These are phyloP conservation scores for Obelidium mucronatum DNA, from an alignment of 192 early-diverging fungal species.

Conservation along the genomic window DNA sequence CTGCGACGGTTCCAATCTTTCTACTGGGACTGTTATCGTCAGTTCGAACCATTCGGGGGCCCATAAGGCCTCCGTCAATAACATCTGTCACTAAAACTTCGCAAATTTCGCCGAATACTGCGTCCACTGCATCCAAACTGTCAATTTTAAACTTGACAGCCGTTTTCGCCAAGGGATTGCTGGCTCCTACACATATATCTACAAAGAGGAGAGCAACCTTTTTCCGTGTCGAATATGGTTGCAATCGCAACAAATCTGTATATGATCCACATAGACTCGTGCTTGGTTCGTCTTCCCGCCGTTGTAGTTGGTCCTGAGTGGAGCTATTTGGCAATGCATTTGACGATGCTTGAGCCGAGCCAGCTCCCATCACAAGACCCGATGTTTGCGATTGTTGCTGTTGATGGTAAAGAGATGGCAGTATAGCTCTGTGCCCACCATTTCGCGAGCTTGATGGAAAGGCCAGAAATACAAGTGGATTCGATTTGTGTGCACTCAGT, in stretches of 20 bases:
- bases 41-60: constrained; percentile 35
- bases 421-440: neutral
- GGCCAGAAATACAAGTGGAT: constrained; percentile 55
- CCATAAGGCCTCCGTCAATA: constrained; percentile 72
- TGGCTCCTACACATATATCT: constrained; percentile 15
- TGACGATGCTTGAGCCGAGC: constrained; percentile 40
- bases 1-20: neutral
- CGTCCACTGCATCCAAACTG: constrained; percentile 77
- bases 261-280: constrained; percentile 78
- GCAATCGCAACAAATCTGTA: constrained; percentile 81
- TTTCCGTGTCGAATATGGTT: constrained; percentile 83
- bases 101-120: constrained; percentile 79
- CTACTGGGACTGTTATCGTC: too few relatives aligned
- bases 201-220: constrained; percentile 83
- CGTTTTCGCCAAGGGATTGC: neutral
- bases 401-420: too few relatives aligned
- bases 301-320: neutral
- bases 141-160: constrained; percentile 57
- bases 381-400: too few relatives aligned
- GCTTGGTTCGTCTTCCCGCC: constrained; percentile 36
- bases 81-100: constrained; percentile 84
- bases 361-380: neutral
- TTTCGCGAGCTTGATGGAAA: constrained; percentile 55
- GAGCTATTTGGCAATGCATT: too few relatives aligned
- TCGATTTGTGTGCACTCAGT: constrained; percentile 72